Base-by-base conservation (phyloP, 306 rosid genomes). In the Heteromeles arbutifolia region DNA sequence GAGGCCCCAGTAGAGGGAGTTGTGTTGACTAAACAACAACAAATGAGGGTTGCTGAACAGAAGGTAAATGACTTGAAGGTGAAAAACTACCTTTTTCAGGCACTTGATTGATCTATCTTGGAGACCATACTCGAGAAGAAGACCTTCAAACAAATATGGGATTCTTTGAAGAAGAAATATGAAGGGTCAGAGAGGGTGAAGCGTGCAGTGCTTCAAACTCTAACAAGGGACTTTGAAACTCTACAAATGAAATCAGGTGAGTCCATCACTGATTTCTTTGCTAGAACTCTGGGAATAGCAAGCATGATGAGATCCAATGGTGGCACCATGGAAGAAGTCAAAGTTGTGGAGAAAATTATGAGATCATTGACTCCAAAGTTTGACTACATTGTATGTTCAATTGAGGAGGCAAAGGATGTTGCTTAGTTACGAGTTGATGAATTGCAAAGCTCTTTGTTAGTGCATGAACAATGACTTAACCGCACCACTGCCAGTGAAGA, bases 171-270 rank as follows among this genome's bases (percentile, higher is more conserved):
- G 65, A 18, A 57, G 32, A 72, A 72, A 31, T 43, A 37, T 68
- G 28, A 43, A 68, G 57, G 72, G 6, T n/a, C 21, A 5, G 19
- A 24, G 1, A 54, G 19, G 22, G 66, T 72, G 19, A 57, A 72
- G 11, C 3, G 5, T 53, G 64, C 34, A 14, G 5, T 15, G 58
- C 66, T 72, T 13, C 65, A 72, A 37, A 52, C 76, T 6, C 29
- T 59, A 5, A 17, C 62, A 0, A 65, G n/a, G 57, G 74, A 79
- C 3, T 79, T 72, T 25, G 63, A 73, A 59, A 59, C 15, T 19
- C 34, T 77, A 2, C 25, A 69, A 21, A 77, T 77, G 75, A 77
- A 77, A 50, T 43, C 13, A 11, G 45, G 48, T 22, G 53, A 77
- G 22, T 50, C 61, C 17, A 8, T 68, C 22, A 14, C 29, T 6